These are phyloP conservation scores for Lippia alba DNA, from an alignment of 305 asterid genomes.

Conservation along the genomic window DNA sequence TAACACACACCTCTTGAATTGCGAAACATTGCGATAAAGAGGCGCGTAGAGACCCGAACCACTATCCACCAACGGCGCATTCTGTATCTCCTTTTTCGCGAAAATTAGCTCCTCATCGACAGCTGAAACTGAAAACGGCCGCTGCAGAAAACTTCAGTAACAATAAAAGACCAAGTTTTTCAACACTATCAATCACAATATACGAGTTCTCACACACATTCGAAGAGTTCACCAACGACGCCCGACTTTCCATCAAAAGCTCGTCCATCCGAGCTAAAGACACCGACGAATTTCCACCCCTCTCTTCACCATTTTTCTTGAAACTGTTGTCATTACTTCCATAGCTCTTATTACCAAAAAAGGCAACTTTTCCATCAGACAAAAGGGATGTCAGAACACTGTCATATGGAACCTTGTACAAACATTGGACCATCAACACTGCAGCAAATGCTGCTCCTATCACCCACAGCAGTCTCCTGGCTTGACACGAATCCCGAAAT, in stretches of 20 bases:
- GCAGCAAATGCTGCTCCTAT: slow-evolving; percentile 33
- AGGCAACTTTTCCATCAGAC: slow-evolving; percentile 23
- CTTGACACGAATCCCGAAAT: not conserved
- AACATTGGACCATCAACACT: slow-evolving; percentile 38
- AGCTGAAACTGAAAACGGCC: not conserved
- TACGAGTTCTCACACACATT: slow-evolving; percentile 36
- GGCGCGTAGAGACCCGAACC: not conserved
- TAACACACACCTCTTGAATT: not conserved
- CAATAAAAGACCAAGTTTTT: too few relatives aligned
- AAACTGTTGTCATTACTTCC: not conserved
- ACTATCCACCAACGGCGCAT: not conserved
- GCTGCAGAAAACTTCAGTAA: not conserved
- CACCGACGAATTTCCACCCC: slow-evolving; percentile 6
- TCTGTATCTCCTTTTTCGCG: not conserved
- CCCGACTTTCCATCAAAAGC: slow-evolving; percentile 36
- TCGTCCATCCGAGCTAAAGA: slow-evolving; percentile 46
- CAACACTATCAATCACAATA: not conserved
- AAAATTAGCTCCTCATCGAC: not conserved
- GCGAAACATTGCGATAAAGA: not conserved
- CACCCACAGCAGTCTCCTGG: slow-evolving; percentile 32
- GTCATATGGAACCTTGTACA: slow-evolving; percentile 33
- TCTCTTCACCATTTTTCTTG: not conserved
- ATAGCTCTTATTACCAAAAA: not conserved
- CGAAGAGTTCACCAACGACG: slow-evolving; percentile 24
- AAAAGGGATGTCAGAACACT: slow-evolving; percentile 34